phyloP scores from a whole-genome alignment of 495 filamentous ascomycete species.

The Neurospora sp. region DNA sequence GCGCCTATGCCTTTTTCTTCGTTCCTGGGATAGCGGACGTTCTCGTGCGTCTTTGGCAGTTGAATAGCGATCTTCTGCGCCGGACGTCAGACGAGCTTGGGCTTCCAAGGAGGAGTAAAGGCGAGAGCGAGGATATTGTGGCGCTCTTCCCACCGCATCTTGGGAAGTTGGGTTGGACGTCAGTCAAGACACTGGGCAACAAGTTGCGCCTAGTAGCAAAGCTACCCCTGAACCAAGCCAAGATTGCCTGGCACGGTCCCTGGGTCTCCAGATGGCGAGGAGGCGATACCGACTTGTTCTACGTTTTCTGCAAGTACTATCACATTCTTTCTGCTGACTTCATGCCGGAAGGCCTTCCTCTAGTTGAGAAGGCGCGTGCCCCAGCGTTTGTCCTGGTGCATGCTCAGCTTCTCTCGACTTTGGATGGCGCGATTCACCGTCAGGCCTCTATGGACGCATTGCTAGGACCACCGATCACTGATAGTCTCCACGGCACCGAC shows the following conservation, averaged over 20 bases:
- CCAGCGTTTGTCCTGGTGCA: slow-evolving; percentile 80
- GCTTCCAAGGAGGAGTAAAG: slow-evolving; percentile 35
- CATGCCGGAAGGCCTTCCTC: slow-evolving; percentile 50
- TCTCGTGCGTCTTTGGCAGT: slow-evolving; percentile 73
- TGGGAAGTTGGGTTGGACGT: slow-evolving; percentile 61
- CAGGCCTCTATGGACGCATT: slow-evolving; percentile 43
- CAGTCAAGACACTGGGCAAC: slow-evolving; percentile 49
- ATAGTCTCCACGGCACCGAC: slow-evolving; percentile 65
- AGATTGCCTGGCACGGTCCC: slow-evolving; percentile 75
- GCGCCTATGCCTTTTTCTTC: slow-evolving; percentile 94
- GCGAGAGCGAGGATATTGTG: slow-evolving; percentile 50
- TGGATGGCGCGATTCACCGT: slow-evolving; percentile 82
- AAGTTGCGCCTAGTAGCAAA: slow-evolving; percentile 59
- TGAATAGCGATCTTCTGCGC: slow-evolving; percentile 53
- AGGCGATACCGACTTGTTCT: slow-evolving; percentile 85
- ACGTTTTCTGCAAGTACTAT: slow-evolving; percentile 87
- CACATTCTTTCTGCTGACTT: slow-evolving; percentile 77
- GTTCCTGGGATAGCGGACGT: slow-evolving; percentile 83
- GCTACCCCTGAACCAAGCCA: slow-evolving; percentile 55
- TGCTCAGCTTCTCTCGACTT: slow-evolving; percentile 68
- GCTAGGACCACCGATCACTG: slow-evolving; percentile 58
- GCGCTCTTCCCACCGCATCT: slow-evolving; percentile 63
- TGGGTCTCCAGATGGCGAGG: slow-evolving; percentile 86
- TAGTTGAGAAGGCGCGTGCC: slow-evolving; percentile 55
- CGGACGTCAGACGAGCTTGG: slow-evolving; percentile 59